Base-by-base conservation (phyloP, 495 filamentous ascomycete genomes). In the Staphylotrichum longicolle region DNA sequence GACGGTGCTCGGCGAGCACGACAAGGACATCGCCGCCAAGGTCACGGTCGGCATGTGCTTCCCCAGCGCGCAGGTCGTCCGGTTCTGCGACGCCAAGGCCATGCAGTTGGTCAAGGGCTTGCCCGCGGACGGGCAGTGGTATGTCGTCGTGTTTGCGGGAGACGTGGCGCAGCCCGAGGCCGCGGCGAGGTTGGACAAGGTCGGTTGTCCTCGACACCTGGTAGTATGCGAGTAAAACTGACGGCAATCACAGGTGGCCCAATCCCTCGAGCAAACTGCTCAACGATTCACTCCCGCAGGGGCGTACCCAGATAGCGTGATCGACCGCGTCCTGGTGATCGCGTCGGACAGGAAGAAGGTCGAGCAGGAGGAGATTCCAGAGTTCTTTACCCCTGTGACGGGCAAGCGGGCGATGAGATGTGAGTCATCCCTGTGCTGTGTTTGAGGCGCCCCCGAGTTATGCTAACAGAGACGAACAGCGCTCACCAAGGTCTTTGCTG, bases 401-500 rank as follows among this genome's bases (percentile, higher is more conserved):
- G 84, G 85, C 4, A 82, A 82, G 67, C 86, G 82, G 73, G 76
- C 78, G 41, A 84, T 87, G 37, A 77, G 80, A 75, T 80, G 85
- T 86, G 63, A 62, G 69, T 61, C 12, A 9, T 41, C 3, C 4
- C 15, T 54, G 47, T 30, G 40, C 46, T 32, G 60, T 45, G 50
- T 40, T 50, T 42, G 7, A 49, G 27, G 2, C 27, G 7, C 15
- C 20, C 11, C 27, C 53, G 14, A 60, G 34, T 14, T 14, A 12
- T 14, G 30, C 37, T 39, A 10, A 39, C 37, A 10, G 37, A 39
- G 4, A 4, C 20, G 7, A 11, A 10, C 5, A 86, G 86, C 84
- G 62, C 64, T 86, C 2, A 79, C 85, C 54, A 89, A 88, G 59
- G 78, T 84, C 5, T 89, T 80, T 69, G 81, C 83, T 41, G 87